These are phyloP conservation scores for Globisporangium perplexum DNA, from an alignment of 352 stramenopile species.

Conservation along the genomic window DNA sequence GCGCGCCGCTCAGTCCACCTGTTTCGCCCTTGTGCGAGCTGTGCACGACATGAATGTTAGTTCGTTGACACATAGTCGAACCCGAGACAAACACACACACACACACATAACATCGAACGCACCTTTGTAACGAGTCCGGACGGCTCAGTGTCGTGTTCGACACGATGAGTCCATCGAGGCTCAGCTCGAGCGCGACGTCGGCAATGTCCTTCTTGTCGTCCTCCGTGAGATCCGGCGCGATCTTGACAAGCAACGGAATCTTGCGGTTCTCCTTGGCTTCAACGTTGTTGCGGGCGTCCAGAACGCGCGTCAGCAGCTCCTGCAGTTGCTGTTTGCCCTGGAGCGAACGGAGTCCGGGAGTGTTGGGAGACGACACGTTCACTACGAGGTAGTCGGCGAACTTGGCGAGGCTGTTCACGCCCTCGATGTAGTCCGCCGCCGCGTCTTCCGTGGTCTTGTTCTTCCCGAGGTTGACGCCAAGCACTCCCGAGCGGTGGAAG, in stretches of 20 bases:
- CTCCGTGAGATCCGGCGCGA: conserved; percentile 94
- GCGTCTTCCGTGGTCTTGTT: conserved; percentile 92
- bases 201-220: conserved; percentile 96
- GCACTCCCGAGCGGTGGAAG: conserved; percentile 63
- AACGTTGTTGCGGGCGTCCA: conserved; percentile 62
- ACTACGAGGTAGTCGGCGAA: conserved; percentile 98
- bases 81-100: neutral
- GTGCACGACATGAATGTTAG: neutral
- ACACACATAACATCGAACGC: neutral
- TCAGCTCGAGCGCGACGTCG: conserved; percentile 75
- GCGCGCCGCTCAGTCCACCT: conserved; percentile 94
- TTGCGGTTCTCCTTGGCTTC: conserved; percentile 41
- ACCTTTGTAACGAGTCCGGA: conserved; percentile 77
- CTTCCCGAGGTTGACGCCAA: conserved; percentile 98
- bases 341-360: conserved; percentile 76
- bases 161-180: conserved; percentile 95
- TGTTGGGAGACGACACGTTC: conserved; percentile 98
- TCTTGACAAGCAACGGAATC: conserved; percentile 96
- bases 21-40: conserved; percentile 73
- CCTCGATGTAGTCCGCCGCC: conserved; percentile 86
- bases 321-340: conserved; percentile 82
- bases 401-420: conserved; percentile 88
- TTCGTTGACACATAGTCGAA: too few relatives aligned
- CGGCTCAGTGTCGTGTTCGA: conserved; percentile 96
- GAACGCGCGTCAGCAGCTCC: conserved; percentile 62